Conservation (phyloP, 2,329 filamentous ascomycete species). For the Claviceps humidiphila region DNA sequence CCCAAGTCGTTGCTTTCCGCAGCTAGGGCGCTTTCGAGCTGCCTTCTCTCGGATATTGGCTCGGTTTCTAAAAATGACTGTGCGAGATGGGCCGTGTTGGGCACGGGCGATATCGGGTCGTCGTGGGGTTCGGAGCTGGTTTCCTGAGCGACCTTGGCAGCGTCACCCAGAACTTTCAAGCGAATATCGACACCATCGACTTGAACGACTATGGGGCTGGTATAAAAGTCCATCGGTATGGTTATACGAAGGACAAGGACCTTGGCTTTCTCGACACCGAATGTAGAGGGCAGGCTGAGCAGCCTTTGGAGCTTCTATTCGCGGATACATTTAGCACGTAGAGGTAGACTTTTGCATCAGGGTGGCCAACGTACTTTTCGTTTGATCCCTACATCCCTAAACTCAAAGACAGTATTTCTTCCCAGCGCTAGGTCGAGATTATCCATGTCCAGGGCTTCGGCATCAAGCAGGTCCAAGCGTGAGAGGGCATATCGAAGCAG, state of each 20-base stretch:
- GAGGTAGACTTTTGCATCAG: constrained; percentile 7
- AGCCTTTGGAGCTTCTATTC: constrained; percentile 63
- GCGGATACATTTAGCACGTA: constrained; percentile 10
- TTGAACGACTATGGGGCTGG: constrained; percentile 69
- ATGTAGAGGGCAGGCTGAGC: constrained; percentile 58
- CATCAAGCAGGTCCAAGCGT: constrained; percentile 74
- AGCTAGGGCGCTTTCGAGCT: constrained; percentile 55
- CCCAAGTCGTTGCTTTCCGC: constrained; percentile 49
- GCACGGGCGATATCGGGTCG: constrained; percentile 31
- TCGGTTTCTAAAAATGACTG: constrained; percentile 67
- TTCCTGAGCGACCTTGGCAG: constrained; percentile 29
- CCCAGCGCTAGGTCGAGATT: constrained; percentile 76
- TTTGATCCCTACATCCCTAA: constrained; percentile 73
- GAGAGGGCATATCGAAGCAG: constrained; percentile 77
- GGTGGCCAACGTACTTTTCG: constrained; percentile 43
- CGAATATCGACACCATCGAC: constrained; percentile 68
- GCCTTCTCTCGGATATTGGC: constrained; percentile 48
- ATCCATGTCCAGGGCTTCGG: constrained; percentile 72
- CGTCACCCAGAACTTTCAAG: constrained; percentile 34
- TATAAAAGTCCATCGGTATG: constrained; percentile 78
- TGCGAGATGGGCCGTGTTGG: constrained; percentile 59
- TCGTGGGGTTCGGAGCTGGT: constrained; percentile 14
- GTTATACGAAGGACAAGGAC: constrained; percentile 67
- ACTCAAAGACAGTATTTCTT: constrained; percentile 68
- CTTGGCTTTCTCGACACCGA: constrained; percentile 60